These are phyloP conservation scores for Beauveria sp. DNA, from an alignment of 2,329 filamentous ascomycete genomes.

Conservation along the genomic window DNA sequence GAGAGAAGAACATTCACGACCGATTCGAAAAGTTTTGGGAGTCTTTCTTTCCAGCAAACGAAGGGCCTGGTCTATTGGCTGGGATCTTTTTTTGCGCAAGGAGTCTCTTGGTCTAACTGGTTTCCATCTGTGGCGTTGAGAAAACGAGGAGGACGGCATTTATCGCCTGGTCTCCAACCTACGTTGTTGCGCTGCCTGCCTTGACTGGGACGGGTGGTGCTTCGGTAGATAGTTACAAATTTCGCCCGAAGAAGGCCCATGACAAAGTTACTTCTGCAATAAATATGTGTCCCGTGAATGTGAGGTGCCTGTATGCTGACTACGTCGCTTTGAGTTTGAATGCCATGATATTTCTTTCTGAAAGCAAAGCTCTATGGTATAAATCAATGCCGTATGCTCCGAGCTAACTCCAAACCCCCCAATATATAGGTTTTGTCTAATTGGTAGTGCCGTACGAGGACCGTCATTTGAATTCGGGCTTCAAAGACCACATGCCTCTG, in stretches of 20 bases:
- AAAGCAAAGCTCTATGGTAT: not conserved
- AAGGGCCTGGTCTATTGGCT: constrained; percentile 1
- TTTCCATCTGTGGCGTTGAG: constrained; percentile 56
- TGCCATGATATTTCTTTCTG: not conserved
- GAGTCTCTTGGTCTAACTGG: constrained; percentile 34
- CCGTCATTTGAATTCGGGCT: constrained; percentile 22
- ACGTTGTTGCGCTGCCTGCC: constrained; percentile 36
- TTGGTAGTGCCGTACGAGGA: not conserved
- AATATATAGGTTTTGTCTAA: not conserved
- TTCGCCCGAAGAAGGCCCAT: constrained; percentile 35
- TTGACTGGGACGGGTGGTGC: constrained; percentile 20
- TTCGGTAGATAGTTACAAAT: constrained; percentile 33
- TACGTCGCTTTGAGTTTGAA: constrained; percentile 3
- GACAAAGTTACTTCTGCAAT: constrained; percentile 29
- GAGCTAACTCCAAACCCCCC: not conserved
- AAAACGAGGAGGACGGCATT: constrained; percentile 66
- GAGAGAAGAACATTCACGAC: not conserved
- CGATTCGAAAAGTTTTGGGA: not conserved
- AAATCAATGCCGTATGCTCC: not conserved
- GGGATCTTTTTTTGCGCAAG: constrained; percentile 18
- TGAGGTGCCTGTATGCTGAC: constrained; percentile 9
- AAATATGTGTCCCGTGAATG: constrained; percentile 11
- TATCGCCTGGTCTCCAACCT: constrained; percentile 56
- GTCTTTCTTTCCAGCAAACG: not conserved
- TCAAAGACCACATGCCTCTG: constrained; percentile 47